Base-by-base conservation (phyloP, 2,329 filamentous ascomycete genomes). In the Stylonectria norvegica region DNA sequence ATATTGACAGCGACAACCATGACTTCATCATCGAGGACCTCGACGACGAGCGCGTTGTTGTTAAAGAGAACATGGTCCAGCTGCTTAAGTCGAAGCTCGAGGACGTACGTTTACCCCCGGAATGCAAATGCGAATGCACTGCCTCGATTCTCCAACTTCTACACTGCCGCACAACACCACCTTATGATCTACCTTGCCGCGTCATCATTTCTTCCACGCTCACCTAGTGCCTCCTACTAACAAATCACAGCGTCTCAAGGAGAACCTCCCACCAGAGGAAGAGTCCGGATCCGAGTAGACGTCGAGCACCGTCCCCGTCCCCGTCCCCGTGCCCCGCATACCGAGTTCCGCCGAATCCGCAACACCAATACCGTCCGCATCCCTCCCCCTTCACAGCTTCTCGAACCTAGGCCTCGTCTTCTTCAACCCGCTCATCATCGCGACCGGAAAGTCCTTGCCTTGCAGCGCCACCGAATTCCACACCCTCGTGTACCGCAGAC, bases 391-490 rank as follows among this genome's bases (percentile, higher is more conserved):
- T 57, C 65, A 95, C 56, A 96, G 66, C 70, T 96, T 97, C 63
- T 83, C 83, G 69, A 95, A 97, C 14, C 72, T 86, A 10, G 89
- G 85, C 59, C 79, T 90, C 51, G 73, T 83, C 76, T 86, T 95
- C 65, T 85, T 75, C 48, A 95, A 62, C 7, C 85, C 86, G 27
- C 86, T 87, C 60, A 86, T 59, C 61, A 96, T 71, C 1, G 90
- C 89, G 43, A 75, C 70, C 58, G 79, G 69, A 30, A 95, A 76
- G 70, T 97, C 91, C 37, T 73, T 70, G 5, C 87, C 86, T 70
- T 96, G 90, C 54, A 95, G 60, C 58, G 86, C 86, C 3, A 81
- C 85, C 53, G 81, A 78, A 60, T 97, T 97, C 91, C 90, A 96
- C 1, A 93, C 75, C 9, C 79, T 76, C 4, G 90, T 95, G 64